phyloP scores from a whole-genome alignment of 331 rosid genomes.

The Cydonia oblonga region DNA sequence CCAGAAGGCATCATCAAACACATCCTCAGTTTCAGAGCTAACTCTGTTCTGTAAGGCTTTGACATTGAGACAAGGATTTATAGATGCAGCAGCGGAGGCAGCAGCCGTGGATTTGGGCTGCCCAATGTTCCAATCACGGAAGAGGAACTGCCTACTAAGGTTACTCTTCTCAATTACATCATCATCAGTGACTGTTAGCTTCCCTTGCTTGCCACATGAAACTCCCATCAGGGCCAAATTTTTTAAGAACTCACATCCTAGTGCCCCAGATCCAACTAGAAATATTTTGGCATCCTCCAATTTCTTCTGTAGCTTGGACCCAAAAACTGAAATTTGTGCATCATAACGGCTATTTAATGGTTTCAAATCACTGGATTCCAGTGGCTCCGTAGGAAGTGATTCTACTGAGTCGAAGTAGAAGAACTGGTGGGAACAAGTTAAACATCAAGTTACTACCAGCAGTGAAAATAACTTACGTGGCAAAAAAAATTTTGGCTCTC shows the following conservation, averaged over 20 bases:
- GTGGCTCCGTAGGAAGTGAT: conserved; percentile 80
- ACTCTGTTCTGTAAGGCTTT: conserved; percentile 91
- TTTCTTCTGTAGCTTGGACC: conserved; percentile 79
- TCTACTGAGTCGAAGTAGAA: conserved; percentile 92
- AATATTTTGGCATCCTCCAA: conserved; percentile 73
- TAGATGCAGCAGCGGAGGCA: conserved; percentile 73
- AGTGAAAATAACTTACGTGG: background rate
- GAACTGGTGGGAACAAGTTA: conserved; percentile 45
- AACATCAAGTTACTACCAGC: conserved; percentile 13
- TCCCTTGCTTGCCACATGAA: conserved; percentile 70
- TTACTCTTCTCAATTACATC: conserved; percentile 98
- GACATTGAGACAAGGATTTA: conserved; percentile 57
- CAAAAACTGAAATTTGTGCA: conserved; percentile 97
- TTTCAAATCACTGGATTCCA: conserved; percentile 62
- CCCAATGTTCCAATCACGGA: conserved; percentile 98
- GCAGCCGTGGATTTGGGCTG: conserved; percentile 96
- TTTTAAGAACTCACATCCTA: conserved; percentile 88
- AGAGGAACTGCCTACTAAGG: conserved; percentile 93
- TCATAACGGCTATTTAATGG: conserved; percentile 85
- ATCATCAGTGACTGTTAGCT: conserved; percentile 83
- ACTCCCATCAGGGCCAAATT: conserved; percentile 95
- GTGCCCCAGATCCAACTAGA: conserved; percentile 93
- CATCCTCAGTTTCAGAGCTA: conserved; percentile 86
- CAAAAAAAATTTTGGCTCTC: background rate
- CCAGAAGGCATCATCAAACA: conserved; percentile 79